phyloP scores from a whole-genome alignment of 1,284 basidiomycete genomes.

The Ustilago trichophora region DNA sequence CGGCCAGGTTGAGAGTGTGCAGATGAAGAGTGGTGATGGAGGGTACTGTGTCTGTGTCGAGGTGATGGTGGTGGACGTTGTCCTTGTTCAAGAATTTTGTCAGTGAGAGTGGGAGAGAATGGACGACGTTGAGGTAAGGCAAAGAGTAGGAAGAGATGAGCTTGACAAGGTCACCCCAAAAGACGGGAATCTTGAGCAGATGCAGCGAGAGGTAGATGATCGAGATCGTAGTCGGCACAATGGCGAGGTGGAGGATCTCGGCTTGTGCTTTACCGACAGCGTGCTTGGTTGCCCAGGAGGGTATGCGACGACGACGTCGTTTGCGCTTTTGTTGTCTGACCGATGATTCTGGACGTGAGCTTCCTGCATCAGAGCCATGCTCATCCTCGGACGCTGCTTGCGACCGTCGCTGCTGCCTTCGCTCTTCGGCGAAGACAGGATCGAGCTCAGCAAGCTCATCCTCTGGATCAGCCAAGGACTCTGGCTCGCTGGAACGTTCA shows the following conservation, averaged over 20 bases:
- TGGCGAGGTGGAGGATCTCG: slow-evolving; percentile 28
- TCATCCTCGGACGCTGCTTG: slow-evolving; percentile 1
- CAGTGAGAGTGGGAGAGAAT: slow-evolving; percentile 75
- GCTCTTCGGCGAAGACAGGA: slow-evolving; percentile 42
- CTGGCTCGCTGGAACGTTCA: slow-evolving; percentile 27
- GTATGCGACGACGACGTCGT: slow-evolving; percentile 15
- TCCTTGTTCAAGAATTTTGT: slow-evolving; percentile 72
- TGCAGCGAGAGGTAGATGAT: slow-evolving; percentile 56
- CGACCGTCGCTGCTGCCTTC: slow-evolving; percentile 18
- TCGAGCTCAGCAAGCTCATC: slow-evolving; percentile 43
- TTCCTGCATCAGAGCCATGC: too few relatives aligned
- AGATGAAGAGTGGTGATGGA: slow-evolving; percentile 72
- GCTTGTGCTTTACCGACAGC: slow-evolving; percentile 22
- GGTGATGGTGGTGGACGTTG: slow-evolving; percentile 34
- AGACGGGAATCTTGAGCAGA: slow-evolving; percentile 49
- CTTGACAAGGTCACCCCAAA: slow-evolving; percentile 43
- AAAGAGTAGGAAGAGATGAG: slow-evolving; percentile 78
- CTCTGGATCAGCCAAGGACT: slow-evolving; percentile 30
- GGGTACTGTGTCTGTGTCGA: slow-evolving; percentile 73
- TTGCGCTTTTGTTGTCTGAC: not conserved
- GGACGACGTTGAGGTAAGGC: slow-evolving; percentile 81
- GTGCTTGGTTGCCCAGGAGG: slow-evolving; percentile 26
- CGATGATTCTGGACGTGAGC: too few relatives aligned
- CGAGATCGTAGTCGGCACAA: slow-evolving; percentile 36
- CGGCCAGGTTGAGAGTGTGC: slow-evolving; percentile 74